Percentiles rank a stretch among this genome's conserved stretches.
Evolutionary conservation across 2,329 filamentous ascomycete species (phyloP).

Genomic region (Tolypocladium guangdongense): DNA sequence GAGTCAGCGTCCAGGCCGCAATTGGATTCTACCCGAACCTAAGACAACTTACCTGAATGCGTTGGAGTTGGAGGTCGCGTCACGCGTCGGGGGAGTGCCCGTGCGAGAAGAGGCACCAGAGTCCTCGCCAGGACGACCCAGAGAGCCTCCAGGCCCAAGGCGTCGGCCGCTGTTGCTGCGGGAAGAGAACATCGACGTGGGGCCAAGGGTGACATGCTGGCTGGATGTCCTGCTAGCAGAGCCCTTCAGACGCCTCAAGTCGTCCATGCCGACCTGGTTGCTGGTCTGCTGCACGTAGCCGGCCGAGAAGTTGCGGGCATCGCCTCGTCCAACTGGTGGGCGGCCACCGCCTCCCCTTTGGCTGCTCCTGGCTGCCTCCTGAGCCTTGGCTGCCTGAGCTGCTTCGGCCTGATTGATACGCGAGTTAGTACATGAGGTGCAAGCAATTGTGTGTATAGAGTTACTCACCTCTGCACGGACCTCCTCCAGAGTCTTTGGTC

Average conservation of each 20-base stretch:
- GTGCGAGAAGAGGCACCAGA: conserved; percentile 82
- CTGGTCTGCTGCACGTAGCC: conserved; percentile 62
- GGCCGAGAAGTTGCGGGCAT: conserved; percentile 72
- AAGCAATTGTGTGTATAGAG: not conserved
- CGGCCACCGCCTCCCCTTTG: conserved; percentile 62
- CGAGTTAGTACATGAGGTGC: conserved; percentile 11
- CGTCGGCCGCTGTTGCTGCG: conserved; percentile 83
- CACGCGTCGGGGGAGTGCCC: conserved; percentile 65
- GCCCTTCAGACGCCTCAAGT: conserved; percentile 72
- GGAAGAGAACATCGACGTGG: conserved; percentile 78
- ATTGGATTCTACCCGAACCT: not conserved
- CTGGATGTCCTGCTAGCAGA: conserved; percentile 47
- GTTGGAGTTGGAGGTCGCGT: conserved; percentile 61
- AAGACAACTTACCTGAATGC: conserved; percentile 70
- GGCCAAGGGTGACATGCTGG: conserved; percentile 60
- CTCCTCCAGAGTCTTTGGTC: conserved; percentile 91
- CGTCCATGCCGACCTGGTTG: conserved; percentile 84
- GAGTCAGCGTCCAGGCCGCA: conserved; percentile 4
- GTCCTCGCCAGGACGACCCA: conserved; percentile 68
- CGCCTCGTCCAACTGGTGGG: conserved; percentile 67
- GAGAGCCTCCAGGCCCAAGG: conserved; percentile 62
- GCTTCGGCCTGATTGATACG: conserved; percentile 50
- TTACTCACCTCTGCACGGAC: conserved; percentile 65
- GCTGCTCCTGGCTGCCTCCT: conserved; percentile 52
- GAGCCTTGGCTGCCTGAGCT: conserved; percentile 67